Evolutionary conservation across 352 stramenopile species (phyloP), one percentile per base, ranked within the genome.

Genomic region (Globisporangium megalacanthum): DNA sequence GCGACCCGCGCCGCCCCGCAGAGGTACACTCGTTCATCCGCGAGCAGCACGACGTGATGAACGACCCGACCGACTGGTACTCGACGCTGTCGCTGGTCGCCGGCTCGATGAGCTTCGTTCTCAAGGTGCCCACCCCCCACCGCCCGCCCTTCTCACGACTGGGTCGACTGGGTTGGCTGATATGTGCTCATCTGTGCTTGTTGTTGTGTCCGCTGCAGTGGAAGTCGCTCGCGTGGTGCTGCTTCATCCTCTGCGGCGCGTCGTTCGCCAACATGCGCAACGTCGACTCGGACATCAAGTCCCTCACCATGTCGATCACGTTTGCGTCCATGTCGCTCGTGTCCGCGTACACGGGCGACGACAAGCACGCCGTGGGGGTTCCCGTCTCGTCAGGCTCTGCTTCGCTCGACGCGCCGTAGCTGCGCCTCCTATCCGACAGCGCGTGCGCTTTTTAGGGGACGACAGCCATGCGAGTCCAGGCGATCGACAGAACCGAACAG

Each of bases 241-340:
- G 79, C 44, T 72, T 92, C 64, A 64, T 89, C 46, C 64, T 88
- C 53, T 88, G 79, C 56, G 60, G 72, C 31, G 73, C 75, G 22
- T 85, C 79, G 54, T 92, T 88, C 49, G 70, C 64, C 52, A 88
- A 84, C 65, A 76, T 84, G 58, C 75, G 77, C 65, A 72, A 51
- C 52, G 61, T 72, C 37, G 70, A 88, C 29, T 73, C 68, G 68
- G 82, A 89, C 60, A 67, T 79, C 60, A 77, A 73, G 50, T 70
- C 86, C 60, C 65, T 88, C 41, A 79, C 75, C 63, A 85, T 86
- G 72, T 80, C 79, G 50, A 88, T 92, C 69, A 89, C 88, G 70
- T 86, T 85, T 63, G 73, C 81, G 52, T 75, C 73, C 17, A 88
- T 74, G 53, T 73, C 81, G 33, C 75, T 92, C 52, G 78, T 88